Conservation (phyloP, 495 filamentous ascomycete genomes). For the Clohesyomyces aquaticus region DNA sequence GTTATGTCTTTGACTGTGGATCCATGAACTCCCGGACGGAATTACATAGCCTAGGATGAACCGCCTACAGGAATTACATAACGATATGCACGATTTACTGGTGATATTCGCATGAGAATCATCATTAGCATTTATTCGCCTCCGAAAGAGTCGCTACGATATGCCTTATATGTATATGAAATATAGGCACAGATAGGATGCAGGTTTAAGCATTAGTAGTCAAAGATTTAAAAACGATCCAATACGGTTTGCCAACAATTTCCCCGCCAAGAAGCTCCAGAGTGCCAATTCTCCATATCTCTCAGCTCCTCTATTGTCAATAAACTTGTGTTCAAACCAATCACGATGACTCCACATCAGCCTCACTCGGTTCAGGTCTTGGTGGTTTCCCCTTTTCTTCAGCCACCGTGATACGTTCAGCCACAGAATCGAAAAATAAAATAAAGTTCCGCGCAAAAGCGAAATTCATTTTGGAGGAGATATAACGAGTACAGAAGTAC, state of each 20-base stretch:
- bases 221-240: background rate
- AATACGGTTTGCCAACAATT: background rate
- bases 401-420: constrained; percentile 15
- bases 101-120: background rate
- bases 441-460: constrained; percentile 6
- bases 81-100: background rate
- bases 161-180: no score
- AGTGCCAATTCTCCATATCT: constrained; percentile 3
- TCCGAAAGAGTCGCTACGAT: constrained; percentile 3
- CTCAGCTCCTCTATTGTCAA: constrained; percentile 2
- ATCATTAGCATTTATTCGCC: background rate
- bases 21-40: background rate
- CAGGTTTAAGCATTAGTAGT: constrained; percentile 1
- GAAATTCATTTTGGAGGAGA: constrained; percentile 6
- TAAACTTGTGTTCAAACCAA: constrained; percentile 11
- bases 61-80: constrained; percentile 6
- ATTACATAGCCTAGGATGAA: constrained; percentile 8
- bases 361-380: constrained; percentile 7
- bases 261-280: background rate
- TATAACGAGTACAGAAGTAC: constrained; percentile 6
- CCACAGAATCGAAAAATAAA: constrained; percentile 21
- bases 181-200: constrained; percentile 2
- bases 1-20: background rate
- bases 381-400: constrained; percentile 6
- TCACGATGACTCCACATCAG: constrained; percentile 5